Evolutionary conservation across 768 basidiomycete species (phyloP), one percentile per base, ranked within the genome.

Genomic region (Sarcomyxa edulis): DNA sequence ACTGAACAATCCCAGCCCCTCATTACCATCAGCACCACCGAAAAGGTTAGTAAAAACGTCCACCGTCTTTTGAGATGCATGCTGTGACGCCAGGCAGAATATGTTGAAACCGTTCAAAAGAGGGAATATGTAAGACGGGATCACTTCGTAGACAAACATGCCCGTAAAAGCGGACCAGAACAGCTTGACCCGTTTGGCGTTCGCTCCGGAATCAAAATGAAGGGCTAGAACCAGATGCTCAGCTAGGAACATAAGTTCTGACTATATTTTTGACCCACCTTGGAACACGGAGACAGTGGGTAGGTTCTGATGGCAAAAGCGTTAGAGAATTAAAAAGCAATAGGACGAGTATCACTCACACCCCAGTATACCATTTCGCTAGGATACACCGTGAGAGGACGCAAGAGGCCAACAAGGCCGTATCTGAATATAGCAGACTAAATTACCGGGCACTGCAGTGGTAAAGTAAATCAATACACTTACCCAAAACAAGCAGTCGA

Each of bases 1-100:
- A 23, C 71, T 74, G 27, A 77, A 39, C 14, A 84, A 48, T 0
- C 82, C 81, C 27, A 84, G 61, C 0, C 81, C 82, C 53, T 85
- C 81, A 47, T 84, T 85, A 20, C 71, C 79, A 24, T 74, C 65
- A 3, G 72, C 60, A 5, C 84, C 84, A 20, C 84, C 84, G 42
- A 85, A 84, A 0, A 85, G 48, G 37, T 78, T 74, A 3, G 78
- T 81, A 49, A 81, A 69, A 11, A 73, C 51, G 43, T 76, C 58
- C 20, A 65, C 58, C 5, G 72, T 64, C 6, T 48, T 62, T 29
- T 65, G 54, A 2, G 69, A 60, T 1, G 66, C 64, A 24, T 61
- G 61, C 48, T 75, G 76, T 3, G 71, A 74, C 2, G 80, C 68
- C 28, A 84, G 60, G 46, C 82, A 84, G 52, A 81, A 68, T 29